These are phyloP conservation scores for Eutrema heterophyllum DNA, from an alignment of 345 rosid species.

Conservation along the genomic window DNA sequence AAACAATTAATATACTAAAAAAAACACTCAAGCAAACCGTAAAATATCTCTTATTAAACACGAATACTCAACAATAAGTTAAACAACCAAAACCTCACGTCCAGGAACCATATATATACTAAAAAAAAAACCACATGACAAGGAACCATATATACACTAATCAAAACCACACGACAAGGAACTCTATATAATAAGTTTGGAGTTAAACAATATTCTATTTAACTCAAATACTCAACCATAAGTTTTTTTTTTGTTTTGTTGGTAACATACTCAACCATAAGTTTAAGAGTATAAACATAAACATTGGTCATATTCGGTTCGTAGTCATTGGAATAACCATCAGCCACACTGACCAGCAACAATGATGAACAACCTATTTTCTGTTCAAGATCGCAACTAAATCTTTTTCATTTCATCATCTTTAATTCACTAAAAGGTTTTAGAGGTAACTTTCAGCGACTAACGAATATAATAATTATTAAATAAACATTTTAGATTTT, in stretches of 20 bases:
- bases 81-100: not conserved
- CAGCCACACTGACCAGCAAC: too few species aligned
- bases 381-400: not conserved
- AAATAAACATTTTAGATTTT: too few species aligned
- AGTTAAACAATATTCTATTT: not conserved
- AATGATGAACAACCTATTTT: too few species aligned
- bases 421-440: too few species aligned
- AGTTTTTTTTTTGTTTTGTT: too few species aligned
- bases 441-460: too few species aligned
- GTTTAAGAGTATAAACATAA: not conserved
- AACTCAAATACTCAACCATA: not conserved
- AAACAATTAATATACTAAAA: not conserved
- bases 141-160: not conserved
- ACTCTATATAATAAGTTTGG: not conserved
- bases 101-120: not conserved
- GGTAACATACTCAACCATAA: not conserved
- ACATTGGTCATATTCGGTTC: not conserved
- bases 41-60: not conserved
- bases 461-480: too few species aligned
- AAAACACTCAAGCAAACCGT: not conserved
- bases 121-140: not conserved
- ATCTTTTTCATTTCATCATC: too few species aligned
- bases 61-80: not conserved
- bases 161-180: not conserved
- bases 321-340: too few species aligned